These are phyloP conservation scores for Nepenthes gracilis DNA, from an alignment of 148 eudicot genomes.

Conservation along the genomic window DNA sequence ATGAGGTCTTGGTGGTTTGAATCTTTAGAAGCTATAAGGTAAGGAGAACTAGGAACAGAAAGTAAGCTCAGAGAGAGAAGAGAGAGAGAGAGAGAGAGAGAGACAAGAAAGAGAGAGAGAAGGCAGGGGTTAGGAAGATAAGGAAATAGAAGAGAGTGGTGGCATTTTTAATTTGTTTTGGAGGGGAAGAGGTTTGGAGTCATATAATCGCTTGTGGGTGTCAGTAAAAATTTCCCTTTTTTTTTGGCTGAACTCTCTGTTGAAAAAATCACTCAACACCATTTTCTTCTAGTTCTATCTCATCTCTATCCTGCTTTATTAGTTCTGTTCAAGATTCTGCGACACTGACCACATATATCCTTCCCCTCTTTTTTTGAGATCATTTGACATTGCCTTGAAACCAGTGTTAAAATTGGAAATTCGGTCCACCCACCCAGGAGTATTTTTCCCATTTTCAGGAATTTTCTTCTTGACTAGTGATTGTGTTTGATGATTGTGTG, in stretches of 20 bases:
- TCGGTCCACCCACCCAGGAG: constrained; percentile 41
- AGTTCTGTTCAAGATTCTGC: constrained; percentile 44
- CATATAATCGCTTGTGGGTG: constrained; percentile 31
- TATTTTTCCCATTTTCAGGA: constrained; percentile 20
- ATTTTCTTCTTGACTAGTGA: constrained; percentile 23
- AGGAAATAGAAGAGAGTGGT: background rate
- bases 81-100: constrained; percentile 17
- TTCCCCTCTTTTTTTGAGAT: constrained; percentile 21
- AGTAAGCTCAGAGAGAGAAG: constrained; percentile 6
- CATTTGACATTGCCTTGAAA: constrained; percentile 26
- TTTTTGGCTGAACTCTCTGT: constrained; percentile 26
- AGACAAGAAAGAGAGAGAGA: constrained; percentile 20
- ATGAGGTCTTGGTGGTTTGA: constrained; percentile 12
- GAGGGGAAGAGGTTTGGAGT: constrained; percentile 2
- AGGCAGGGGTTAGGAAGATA: constrained; percentile 14
- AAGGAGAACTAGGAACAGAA: constrained; percentile 16
- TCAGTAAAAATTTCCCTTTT: constrained; percentile 49
- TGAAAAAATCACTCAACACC: constrained; percentile 19
- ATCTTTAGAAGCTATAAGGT: constrained; percentile 10
- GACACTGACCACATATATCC: constrained; percentile 25
- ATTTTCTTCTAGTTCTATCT: constrained; percentile 18
- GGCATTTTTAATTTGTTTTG: background rate
- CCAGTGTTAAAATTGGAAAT: constrained; percentile 20
- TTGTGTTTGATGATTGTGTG: constrained; percentile 23
- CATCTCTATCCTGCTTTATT: constrained; percentile 14